Evolutionary conservation across 495 filamentous ascomycete genomes (phyloP).

Genomic region (Tuber indicum): DNA sequence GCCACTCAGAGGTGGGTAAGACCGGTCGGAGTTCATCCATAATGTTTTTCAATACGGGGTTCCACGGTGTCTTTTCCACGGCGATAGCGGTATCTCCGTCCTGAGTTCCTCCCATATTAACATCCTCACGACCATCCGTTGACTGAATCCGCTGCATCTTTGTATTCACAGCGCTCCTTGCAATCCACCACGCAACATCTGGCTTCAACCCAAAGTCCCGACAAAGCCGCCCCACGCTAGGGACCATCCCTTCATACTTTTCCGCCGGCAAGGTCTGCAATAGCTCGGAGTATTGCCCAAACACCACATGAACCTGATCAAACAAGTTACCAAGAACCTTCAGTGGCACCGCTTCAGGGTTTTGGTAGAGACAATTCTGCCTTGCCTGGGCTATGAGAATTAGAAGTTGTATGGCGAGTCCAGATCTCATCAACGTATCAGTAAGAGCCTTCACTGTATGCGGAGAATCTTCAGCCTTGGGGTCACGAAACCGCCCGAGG

Average conservation of each 20-base stretch:
- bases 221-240: constrained; percentile 64
- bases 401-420: constrained; percentile 68
- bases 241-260: constrained; percentile 77
- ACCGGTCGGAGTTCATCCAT: constrained; percentile 59
- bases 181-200: constrained; percentile 80
- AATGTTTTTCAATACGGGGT: constrained; percentile 70
- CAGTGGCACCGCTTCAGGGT: constrained; percentile 55
- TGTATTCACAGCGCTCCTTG: constrained; percentile 58
- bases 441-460: constrained; percentile 72
- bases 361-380: constrained; percentile 66
- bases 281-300: constrained; percentile 83
- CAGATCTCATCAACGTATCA: constrained; percentile 50
- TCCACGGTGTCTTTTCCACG: constrained; percentile 50
- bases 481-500: constrained; percentile 68
- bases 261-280: constrained; percentile 66
- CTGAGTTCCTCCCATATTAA: constrained; percentile 45
- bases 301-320: constrained; percentile 78
- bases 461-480: constrained; percentile 67
- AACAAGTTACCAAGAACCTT: constrained; percentile 80
- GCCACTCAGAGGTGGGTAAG: constrained; percentile 59
- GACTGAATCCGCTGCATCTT: constrained; percentile 46
- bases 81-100: constrained; percentile 26
- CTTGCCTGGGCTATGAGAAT: constrained; percentile 86
- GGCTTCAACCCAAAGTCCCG: constrained; percentile 74
- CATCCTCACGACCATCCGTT: constrained; percentile 42